Evolutionary conservation across 1,139 yeast species (phyloP), one percentile per base, ranked within the genome.

Genomic region (Casaregolazyma lundiana): DNA sequence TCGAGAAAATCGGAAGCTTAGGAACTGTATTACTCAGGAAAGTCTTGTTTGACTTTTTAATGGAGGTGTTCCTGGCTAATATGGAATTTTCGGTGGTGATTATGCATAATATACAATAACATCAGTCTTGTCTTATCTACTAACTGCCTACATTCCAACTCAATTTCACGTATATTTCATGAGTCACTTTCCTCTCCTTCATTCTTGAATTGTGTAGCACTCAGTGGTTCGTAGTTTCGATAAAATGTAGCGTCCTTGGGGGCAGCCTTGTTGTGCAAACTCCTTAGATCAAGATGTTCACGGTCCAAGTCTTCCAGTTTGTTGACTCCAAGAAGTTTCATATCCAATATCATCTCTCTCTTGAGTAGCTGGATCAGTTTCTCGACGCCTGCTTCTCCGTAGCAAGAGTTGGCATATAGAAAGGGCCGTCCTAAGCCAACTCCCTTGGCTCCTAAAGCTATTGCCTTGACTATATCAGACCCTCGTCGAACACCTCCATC

Each of bases 401-500:
- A 77, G 3, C 80, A 71, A 11, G 80, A 73, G 73, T 81, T 73
- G 8, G 86, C 84, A 59, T 80, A 81, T 21, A 81, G 66, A 56
- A 80, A 80, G 0, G 87, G 85, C 50, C 87, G 67, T 4, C 87
- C 88, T 34, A 81, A 64, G 52, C 87, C 85, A 19, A 81, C 87
- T 26, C 82, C 85, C 51, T 77, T 78, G 4, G 88, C 88, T 4
- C 88, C 88, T n/a, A 81, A 66, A 47, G 84, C 80, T 21, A 81
- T 63, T 0, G 87, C 86, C 55, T 81, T 81, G 54, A 81, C 68
- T n/a, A 81, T 66, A 61, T 81, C 88, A 3, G 80, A 73, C 6
- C 85, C 87, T 56, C 84, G 69, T 54, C 87, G 70, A 35, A 81
- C 70, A 19, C 88, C 88, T 20, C 87, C 87, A 57, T 81, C 88